phyloP scores from a whole-genome alignment of 352 stramenopile species.

The Globisporangium perplexum region DNA sequence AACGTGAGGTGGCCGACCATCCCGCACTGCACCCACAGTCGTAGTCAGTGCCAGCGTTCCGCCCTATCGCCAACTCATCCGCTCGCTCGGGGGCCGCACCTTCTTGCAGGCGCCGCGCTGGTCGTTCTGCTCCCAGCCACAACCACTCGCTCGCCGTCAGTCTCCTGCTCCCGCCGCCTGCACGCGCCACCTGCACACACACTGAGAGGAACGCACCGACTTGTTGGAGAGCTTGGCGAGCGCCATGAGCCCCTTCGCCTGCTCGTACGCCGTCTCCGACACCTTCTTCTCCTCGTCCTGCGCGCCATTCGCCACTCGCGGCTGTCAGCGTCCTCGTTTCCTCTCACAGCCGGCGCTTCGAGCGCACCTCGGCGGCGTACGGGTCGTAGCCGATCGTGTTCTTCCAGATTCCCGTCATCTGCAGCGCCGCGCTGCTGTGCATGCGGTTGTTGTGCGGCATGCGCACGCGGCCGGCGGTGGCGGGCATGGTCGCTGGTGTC shows the following conservation, averaged over 20 bases:
- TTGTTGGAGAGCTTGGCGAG: conserved; percentile 94
- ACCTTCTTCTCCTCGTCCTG: conserved; percentile 53
- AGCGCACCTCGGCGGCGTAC: conserved; percentile 65
- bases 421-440: conserved; percentile 89
- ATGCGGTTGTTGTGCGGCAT: conserved; percentile 98
- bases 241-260: conserved; percentile 91
- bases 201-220: conserved; percentile 34
- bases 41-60: too few species aligned
- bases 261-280: conserved; percentile 76
- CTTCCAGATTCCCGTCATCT: conserved; percentile 96
- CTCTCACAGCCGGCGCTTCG: too few species aligned
- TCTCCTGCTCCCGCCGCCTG: neutral
- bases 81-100: too few species aligned
- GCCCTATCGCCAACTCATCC: too few species aligned
- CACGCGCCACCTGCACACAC: neutral
- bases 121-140: conserved; percentile 36
- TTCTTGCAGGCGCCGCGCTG: conserved; percentile 83
- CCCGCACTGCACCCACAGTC: conserved; percentile 75
- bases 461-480: conserved; percentile 81
- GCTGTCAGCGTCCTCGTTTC: too few species aligned
- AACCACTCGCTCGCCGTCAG: neutral
- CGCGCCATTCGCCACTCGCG: too few species aligned
- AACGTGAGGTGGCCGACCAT: conserved; percentile 91
- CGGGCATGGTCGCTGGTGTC: conserved; percentile 61
- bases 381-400: conserved; percentile 97